Evolutionary conservation across 345 rosid species (phyloP), one percentile per base, ranked within the genome.

Genomic region (Eucalyptus marginata): DNA sequence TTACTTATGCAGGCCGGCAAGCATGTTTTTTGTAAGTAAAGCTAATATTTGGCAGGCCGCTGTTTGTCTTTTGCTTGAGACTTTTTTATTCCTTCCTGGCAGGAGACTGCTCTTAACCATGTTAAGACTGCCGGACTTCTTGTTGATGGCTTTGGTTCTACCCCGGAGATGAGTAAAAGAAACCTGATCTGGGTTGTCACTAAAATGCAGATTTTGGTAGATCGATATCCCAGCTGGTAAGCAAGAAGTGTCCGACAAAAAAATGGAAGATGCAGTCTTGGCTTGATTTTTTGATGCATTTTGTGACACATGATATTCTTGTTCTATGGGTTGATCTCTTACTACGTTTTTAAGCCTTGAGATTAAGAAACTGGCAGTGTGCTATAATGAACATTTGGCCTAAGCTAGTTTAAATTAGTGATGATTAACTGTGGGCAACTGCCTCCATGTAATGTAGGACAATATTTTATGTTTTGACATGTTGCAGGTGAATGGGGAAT

Each of bases 61-160:
- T 76, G 24, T 50, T 86, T 54, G 27, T 36, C 46, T 86, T 52
- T 59, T 7, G 27, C 16, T 44, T 50, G 87, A 22, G 59, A 54
- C 87, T 68, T 68, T 22, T 62, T 25, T 25, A 80, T 44, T 49
- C 17, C 59, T 49, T 33, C 52, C 44, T 80, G 88, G 90, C 92
- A 98, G 99, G 99, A 98, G 94, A 96, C 99, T 27, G 99, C 99
- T 1, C 95, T 98, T 56, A 98, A 98, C 91, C 99, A 97, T 98
- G 96, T 93, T 27, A 96, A 94, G 92, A 91, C 90, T 43, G 99
- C 96, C 49, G 99, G 99, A 80, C 93, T 97, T 90, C 98, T 97
- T 88, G 98, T 94, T 83, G 98, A 95, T 92, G 99, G 99, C 68
- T 98, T 98, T 93, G 99, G 99, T 91, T 90, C 99, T 85, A 98